Conservation (phyloP, 768 basidiomycete genomes). For the Amanita rimosa region DNA sequence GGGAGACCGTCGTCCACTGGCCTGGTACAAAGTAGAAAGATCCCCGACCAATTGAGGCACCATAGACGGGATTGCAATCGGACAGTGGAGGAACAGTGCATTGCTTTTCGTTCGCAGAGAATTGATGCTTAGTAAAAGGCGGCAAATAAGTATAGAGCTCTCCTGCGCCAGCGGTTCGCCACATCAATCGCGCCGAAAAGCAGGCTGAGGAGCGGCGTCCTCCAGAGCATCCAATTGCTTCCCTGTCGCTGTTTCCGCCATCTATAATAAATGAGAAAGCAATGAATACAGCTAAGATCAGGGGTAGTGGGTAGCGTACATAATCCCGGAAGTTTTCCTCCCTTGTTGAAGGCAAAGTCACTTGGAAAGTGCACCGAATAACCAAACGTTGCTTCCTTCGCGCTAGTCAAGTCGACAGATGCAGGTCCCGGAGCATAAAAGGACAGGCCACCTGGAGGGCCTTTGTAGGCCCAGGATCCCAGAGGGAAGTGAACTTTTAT, state of each 20-base stretch:
- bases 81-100: slow-evolving; percentile 38
- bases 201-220: slow-evolving; percentile 45
- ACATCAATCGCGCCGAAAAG: slow-evolving; percentile 65
- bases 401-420: slow-evolving; percentile 40
- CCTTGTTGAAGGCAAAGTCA: slow-evolving; percentile 54
- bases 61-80: slow-evolving; percentile 51
- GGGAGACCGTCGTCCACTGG: slow-evolving; percentile 53
- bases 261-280: slow-evolving; percentile 19
- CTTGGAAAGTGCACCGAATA: slow-evolving; percentile 51
- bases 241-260: slow-evolving; percentile 40
- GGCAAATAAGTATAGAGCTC: slow-evolving; percentile 71
- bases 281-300: neutral
- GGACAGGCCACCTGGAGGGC: slow-evolving; percentile 49
- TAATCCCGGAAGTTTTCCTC: slow-evolving; percentile 66
- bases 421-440: slow-evolving; percentile 59
- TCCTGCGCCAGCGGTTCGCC: slow-evolving; percentile 44
- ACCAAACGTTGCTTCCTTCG: slow-evolving; percentile 55
- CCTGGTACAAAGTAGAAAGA: slow-evolving; percentile 54
- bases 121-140: slow-evolving; percentile 23
- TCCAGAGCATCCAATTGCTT: slow-evolving; percentile 49
- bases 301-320: slow-evolving; percentile 28
- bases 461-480: slow-evolving; percentile 43
- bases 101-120: slow-evolving; percentile 34
- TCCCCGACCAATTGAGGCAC: slow-evolving; percentile 60
- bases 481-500: slow-evolving; percentile 44